phyloP scores from a whole-genome alignment of 176 grass and related monocot genomes.

The Eragrostis nindensis region DNA sequence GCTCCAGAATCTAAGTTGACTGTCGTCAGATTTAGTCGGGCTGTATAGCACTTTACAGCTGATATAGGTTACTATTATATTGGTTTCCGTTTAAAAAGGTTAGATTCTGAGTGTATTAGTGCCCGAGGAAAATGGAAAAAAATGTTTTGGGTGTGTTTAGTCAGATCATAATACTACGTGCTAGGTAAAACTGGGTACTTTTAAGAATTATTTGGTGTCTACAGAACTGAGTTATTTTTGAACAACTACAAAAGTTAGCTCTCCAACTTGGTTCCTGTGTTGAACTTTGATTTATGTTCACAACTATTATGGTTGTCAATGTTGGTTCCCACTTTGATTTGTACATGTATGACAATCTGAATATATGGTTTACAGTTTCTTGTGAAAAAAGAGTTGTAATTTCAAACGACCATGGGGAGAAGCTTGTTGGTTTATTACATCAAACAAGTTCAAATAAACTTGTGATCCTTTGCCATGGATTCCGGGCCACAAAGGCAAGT shows the following conservation, averaged over 20 bases:
- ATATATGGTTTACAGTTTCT: constrained; percentile 36
- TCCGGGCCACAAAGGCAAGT: constrained; percentile 81
- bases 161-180: not conserved
- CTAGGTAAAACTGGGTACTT: no score
- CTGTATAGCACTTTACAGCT: not conserved
- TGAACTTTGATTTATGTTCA: constrained; percentile 4
- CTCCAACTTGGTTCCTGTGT: not conserved
- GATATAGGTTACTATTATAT: not conserved
- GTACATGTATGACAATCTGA: constrained; percentile 10
- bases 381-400: constrained; percentile 53
- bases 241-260: not conserved
- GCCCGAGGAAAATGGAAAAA: no score
- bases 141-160: not conserved
- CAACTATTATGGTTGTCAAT: not conserved
- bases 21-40: not conserved
- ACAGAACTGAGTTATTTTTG: not conserved
- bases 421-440: constrained; percentile 79
- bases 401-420: constrained; percentile 69
- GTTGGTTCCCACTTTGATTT: constrained; percentile 23
- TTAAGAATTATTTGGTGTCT: not conserved
- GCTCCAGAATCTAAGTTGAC: not conserved
- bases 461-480: constrained; percentile 88
- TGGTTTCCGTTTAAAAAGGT: not conserved
- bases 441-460: constrained; percentile 70
- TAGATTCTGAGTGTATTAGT: not conserved